Conservation (phyloP, 495 filamentous ascomycete species). For the Hyaloscypha variabilis region DNA sequence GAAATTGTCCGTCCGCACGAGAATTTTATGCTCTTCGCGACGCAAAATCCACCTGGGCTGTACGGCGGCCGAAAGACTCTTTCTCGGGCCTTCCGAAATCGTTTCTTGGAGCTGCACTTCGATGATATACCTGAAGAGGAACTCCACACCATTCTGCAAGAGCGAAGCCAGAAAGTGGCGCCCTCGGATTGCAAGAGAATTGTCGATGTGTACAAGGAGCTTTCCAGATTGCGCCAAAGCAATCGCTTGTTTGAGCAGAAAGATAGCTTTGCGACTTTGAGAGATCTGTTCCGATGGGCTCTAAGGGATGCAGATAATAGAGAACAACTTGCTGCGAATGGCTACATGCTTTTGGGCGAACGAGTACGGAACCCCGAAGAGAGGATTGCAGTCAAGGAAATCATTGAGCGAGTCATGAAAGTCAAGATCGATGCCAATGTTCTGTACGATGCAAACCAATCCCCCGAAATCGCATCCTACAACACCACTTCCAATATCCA, state of each 20-base stretch:
- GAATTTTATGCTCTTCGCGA: conserved; percentile 99
- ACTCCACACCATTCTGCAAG: conserved; percentile 87
- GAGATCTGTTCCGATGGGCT: conserved; percentile 98
- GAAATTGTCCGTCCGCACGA: conserved; percentile 87
- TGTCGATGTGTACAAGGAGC: conserved; percentile 89
- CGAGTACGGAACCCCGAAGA: conserved; percentile 91
- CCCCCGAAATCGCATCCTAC: conserved; percentile 58
- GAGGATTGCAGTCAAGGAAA: conserved; percentile 75
- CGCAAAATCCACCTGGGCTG: conserved; percentile 93
- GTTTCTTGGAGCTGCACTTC: conserved; percentile 96
- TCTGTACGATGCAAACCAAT: conserved; percentile 64
- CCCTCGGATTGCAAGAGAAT: conserved; percentile 90
- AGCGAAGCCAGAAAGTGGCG: conserved; percentile 80
- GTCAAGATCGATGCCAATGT: conserved; percentile 73
- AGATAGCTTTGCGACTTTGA: conserved; percentile 93
- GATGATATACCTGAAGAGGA: conserved; percentile 97
- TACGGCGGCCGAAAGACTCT: conserved; percentile 94
- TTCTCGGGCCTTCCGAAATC: conserved; percentile 92
- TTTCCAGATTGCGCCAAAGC: conserved; percentile 86
- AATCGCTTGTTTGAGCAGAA: conserved; percentile 94
- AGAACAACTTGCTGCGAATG: conserved; percentile 87
- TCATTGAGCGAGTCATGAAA: conserved; percentile 93
- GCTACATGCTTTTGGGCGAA: conserved; percentile 94
- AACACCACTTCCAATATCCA: conserved; percentile 46
- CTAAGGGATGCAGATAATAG: conserved; percentile 79